These are phyloP conservation scores for Epichloe glyceriae DNA, from an alignment of 2,329 filamentous ascomycete species.

Conservation along the genomic window DNA sequence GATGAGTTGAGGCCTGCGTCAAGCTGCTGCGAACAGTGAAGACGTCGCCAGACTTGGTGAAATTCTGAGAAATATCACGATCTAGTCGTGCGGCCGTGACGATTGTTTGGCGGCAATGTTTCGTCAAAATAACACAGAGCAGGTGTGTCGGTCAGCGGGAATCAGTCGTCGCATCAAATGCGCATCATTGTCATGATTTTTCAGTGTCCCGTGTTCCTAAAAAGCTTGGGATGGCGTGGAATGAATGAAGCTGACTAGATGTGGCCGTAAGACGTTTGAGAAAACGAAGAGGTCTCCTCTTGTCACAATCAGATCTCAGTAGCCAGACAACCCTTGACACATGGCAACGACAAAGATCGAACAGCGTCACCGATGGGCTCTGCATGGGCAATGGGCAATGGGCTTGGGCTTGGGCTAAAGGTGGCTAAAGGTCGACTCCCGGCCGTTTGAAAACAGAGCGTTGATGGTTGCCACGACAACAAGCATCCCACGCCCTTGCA, in stretches of 20 bases:
- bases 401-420: not conserved
- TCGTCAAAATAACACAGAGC: not conserved
- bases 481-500: not conserved
- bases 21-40: not conserved
- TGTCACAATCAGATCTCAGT: not conserved
- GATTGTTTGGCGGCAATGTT: not conserved
- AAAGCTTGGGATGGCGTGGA: not conserved
- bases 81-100: not conserved
- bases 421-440: conserved; percentile 1
- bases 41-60: not conserved
- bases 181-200: not conserved
- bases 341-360: conserved; percentile 4
- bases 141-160: not conserved
- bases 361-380: not conserved
- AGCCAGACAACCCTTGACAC: conserved; percentile 2
- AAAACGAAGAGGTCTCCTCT: not conserved
- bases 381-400: not conserved
- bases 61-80: not conserved
- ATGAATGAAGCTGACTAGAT: not conserved
- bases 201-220: not conserved
- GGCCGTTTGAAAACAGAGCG: conserved; percentile 9
- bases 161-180: not conserved
- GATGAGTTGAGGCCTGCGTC: not conserved
- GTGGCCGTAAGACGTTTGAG: not conserved
- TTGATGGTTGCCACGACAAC: conserved; percentile 10